A percentile compares a stretch with the other conserved stretches of the same genome.
phyloP scores from a whole-genome alignment of 2,329 filamentous ascomycete genomes.

The Ophiostoma populinum region DNA sequence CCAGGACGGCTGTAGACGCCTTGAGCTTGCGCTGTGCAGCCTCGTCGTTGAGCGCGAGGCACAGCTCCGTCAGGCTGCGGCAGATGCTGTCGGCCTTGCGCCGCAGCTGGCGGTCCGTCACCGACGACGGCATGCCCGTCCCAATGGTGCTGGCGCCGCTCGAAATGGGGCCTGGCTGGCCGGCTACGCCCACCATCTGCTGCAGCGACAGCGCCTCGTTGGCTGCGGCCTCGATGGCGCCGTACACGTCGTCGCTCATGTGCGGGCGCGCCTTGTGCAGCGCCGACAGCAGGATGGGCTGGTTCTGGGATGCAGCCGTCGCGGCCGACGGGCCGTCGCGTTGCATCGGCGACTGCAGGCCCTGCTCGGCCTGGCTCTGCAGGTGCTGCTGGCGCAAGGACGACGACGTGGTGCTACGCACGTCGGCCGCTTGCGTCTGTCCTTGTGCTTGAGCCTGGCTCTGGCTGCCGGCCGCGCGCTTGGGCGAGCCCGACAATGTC shows the following conservation, averaged over 20 bases:
- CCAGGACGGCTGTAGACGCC: background rate
- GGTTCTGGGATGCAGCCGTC: conserved; percentile 1
- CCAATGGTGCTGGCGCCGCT: conserved; percentile 48
- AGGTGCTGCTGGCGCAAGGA: conserved; percentile 40
- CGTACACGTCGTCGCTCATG: conserved; percentile 55
- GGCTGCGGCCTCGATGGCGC: conserved; percentile 63
- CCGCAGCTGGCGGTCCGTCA: conserved; percentile 69
- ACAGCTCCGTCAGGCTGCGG: conserved; percentile 80
- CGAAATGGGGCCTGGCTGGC: conserved; percentile 51
- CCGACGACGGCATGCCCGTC: conserved; percentile 23
- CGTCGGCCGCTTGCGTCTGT: conserved; percentile 21
- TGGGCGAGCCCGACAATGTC: conserved; percentile 79
- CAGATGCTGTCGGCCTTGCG: conserved; percentile 89
- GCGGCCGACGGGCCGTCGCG: conserved; percentile 45
- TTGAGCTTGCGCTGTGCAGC: conserved; percentile 20
- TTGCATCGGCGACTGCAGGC: conserved; percentile 17
- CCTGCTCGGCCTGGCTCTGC: conserved; percentile 10
- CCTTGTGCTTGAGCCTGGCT: conserved; percentile 15
- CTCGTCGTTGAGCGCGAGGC: conserved; percentile 61
- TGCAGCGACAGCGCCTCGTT: conserved; percentile 66
- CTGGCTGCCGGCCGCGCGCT: conserved; percentile 30
- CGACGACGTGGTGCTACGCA: conserved; percentile 21
- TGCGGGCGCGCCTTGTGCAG: conserved; percentile 59
- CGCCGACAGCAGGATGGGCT: conserved; percentile 52
- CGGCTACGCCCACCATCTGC: conserved; percentile 56